Conservation (phyloP, 768 basidiomycete species). For the Cystobasidium ongulense region DNA sequence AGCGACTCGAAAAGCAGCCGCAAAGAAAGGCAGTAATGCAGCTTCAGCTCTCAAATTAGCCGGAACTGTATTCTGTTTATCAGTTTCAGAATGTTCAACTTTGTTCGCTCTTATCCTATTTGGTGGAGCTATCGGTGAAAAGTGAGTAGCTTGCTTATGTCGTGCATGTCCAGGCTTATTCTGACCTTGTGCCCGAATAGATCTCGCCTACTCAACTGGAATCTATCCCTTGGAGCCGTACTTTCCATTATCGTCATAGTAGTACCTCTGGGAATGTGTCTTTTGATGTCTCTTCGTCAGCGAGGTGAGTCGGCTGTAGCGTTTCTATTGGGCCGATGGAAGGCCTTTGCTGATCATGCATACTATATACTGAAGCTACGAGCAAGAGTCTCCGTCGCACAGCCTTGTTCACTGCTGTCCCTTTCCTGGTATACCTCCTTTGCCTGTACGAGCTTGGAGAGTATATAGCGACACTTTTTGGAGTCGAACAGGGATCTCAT, state of each 20-base stretch:
- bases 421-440: slow-evolving; percentile 38
- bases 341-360: no score
- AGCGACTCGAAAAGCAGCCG: background rate
- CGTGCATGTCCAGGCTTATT: background rate
- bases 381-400: slow-evolving; percentile 27
- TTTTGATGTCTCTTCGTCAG: slow-evolving; percentile 36
- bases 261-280: slow-evolving; percentile 40
- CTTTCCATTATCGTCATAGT: slow-evolving; percentile 40
- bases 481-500: slow-evolving; percentile 37
- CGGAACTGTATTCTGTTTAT: slow-evolving; percentile 38
- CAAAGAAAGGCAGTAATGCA: background rate
- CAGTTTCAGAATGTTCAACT: slow-evolving; percentile 40
- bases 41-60: slow-evolving; percentile 31
- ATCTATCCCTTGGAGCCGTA: slow-evolving; percentile 38
- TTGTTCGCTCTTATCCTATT: slow-evolving; percentile 41
- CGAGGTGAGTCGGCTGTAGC: no score
- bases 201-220: slow-evolving; percentile 40
- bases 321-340: no score
- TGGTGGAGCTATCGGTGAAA: slow-evolving; percentile 35
- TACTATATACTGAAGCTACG: slow-evolving; percentile 15
- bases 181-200: slow-evolving; percentile 8
- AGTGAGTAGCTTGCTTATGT: slow-evolving; percentile 31
- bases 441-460: slow-evolving; percentile 38
- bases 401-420: slow-evolving; percentile 37
- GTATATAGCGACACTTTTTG: slow-evolving; percentile 30